Conservation (phyloP, 768 basidiomycete species). For the Suillus cothurnatus region DNA sequence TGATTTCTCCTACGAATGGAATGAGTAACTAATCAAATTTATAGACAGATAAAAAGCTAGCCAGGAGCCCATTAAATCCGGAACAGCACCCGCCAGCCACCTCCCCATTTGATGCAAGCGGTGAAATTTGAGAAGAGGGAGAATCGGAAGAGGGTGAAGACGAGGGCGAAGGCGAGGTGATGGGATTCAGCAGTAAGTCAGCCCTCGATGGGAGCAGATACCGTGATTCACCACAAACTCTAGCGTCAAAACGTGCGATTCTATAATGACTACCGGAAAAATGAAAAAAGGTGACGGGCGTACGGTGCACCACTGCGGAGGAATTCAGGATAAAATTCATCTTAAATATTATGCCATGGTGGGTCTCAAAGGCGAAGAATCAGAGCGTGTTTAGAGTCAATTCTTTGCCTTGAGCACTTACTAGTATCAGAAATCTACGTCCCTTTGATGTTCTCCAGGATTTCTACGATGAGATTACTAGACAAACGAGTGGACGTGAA, state of each 20-base stretch:
- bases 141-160: slow-evolving; percentile 20
- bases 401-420: not conserved
- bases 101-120: not conserved
- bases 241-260: not conserved
- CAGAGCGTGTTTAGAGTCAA: not conserved
- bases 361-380: not conserved
- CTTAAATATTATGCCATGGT: not conserved
- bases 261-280: not conserved
- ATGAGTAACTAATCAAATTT: slow-evolving; percentile 16
- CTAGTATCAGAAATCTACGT: not conserved
- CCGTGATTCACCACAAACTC: not conserved
- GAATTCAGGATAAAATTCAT: slow-evolving; percentile 21
- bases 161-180: not conserved
- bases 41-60: slow-evolving; percentile 17
- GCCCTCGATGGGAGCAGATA: not conserved
- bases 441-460: not conserved
- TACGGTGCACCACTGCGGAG: slow-evolving; percentile 34
- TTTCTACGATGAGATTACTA: not conserved
- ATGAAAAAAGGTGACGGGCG: slow-evolving; percentile 17
- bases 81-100: not conserved
- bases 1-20: not conserved
- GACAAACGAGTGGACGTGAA: not conserved
- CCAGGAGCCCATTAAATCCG: not conserved
- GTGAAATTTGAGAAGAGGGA: slow-evolving; percentile 12
- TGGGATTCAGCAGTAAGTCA: not conserved